Base-by-base conservation (phyloP, 257 asterid genomes). In the Solanum sitiens region DNA sequence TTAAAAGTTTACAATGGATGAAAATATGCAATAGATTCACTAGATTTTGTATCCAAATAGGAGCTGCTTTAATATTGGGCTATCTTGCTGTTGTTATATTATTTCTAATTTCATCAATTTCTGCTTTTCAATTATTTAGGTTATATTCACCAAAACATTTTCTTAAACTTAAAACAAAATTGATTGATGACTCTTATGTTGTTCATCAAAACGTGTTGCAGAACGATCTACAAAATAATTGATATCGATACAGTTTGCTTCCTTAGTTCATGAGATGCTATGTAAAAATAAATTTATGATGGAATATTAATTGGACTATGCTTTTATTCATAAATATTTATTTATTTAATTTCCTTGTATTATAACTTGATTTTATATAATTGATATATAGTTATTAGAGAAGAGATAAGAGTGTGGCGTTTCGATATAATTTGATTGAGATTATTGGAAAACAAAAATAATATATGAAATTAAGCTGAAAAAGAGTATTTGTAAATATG, bases 1-100 rank as follows among this genome's bases (percentile, higher is more conserved):
- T 89, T 47, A 71, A 77, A 42, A 89, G 91, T 33, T 89, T 96
- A 40, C 94, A 93, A 33, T 95, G 98, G 99, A 92, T 92, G 96
- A 93, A 96, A 75, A 4, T 92, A 4, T 96, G 99, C 93, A 86
- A 95, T 63, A 90, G 68, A 68, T 96, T 83, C 53, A 91, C 87
- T 8, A 92, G 93, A 85, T 96, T 95, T 56, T 96, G 99, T 93
- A 1, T 45, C 87, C 98, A 96, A 87, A 91, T 93, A 2, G 98
- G 94, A 0, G 95, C 90, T 16, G 95, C 93, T 6, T 61, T 94
- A 21, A 2, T 83, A 0, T 91, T 95, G 80, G 95, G 97, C 11
- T 85, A 79, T 27, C 14, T 79, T 35, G 97, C 98, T 12, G 90
- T 87, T 30, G 3, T 89, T 16, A 16, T 90, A 16, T 91, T 94